phyloP scores from a whole-genome alignment of 2,329 filamentous ascomycete genomes.

The Trichophyton rubrum region DNA sequence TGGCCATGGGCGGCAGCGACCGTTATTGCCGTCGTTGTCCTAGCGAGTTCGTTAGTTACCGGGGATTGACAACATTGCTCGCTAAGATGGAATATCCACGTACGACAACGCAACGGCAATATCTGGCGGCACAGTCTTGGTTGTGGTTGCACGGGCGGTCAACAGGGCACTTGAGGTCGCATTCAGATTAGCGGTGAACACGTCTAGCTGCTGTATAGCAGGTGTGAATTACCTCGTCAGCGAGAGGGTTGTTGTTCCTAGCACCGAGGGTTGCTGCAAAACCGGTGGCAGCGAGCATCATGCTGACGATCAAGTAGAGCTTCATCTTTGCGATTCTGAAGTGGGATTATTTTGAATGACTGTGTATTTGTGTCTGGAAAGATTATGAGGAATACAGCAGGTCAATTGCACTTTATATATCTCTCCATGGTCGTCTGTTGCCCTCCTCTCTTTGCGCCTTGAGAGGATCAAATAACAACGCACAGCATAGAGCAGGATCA shows the following conservation, averaged over 20 bases:
- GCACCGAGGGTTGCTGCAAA: background rate
- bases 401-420: background rate
- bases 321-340: background rate
- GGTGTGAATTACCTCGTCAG: background rate
- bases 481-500: too few species aligned
- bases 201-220: background rate
- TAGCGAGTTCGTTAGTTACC: background rate
- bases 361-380: background rate
- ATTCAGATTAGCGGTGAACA: background rate
- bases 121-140: background rate
- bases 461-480: background rate
- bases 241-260: background rate
- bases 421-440: too few species aligned
- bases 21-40: background rate
- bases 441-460: background rate
- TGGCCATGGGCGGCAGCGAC: constrained; percentile 2
- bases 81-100: background rate
- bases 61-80: background rate
- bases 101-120: background rate
- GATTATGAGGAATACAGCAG: background rate
- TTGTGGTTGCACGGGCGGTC: background rate
- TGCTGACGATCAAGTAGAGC: constrained; percentile 1
- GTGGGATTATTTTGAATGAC: background rate
- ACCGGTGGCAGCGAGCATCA: background rate
- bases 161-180: background rate